Base-by-base conservation (phyloP, 768 basidiomycete species). In the Sarcomyxa edulis region DNA sequence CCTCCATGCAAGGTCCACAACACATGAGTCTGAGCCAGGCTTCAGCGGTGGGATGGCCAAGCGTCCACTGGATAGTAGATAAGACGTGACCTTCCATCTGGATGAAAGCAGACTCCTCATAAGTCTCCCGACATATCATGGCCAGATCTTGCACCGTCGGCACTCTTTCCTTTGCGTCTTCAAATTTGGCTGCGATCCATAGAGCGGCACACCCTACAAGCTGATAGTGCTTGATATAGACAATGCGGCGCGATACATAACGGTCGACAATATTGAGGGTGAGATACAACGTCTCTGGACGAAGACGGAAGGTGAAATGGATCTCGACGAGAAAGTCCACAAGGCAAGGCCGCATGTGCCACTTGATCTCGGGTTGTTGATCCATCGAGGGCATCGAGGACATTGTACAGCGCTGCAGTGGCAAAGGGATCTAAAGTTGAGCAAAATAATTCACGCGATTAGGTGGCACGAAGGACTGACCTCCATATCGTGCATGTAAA, bases 81-180 rank as follows among this genome's bases (percentile, higher is more conserved):
- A 99, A 76, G 36, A 99, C 89, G 54, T 99, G 96, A 4, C 88
- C 86, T 60, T 99, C 96, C 96, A 99, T 97, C 65, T 99, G 96
- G 44, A 97, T 84, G 63, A 99, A 99, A 2, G 95, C 95, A 3
- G 85, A 84, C 61, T 95, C 93, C 58, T 97, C 94, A 60, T 98
- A 98, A 2, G 92, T 91, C 54, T 94, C 84, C 53, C 86, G 91
- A 66, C 96, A 98, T 60, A 96, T 92, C 55, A 92, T 84, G 30
- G 83, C 84, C 38, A 99, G 83, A 47, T 98, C 94, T 55, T 90
- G 83, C 5, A 97, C 88, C 1, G 92, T 89, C 8, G 96, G 96
- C 10, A 98, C 92, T 46, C 94, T 91, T 56, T 98, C 95, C 62
- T 99, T 98, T 16, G 93, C 88, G 55, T 99, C 96, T 64, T 99